Percentiles rank a stretch among this genome's conserved stretches.
Conservation (phyloP, 768 basidiomycete species). For the Serendipita sp. region DNA sequence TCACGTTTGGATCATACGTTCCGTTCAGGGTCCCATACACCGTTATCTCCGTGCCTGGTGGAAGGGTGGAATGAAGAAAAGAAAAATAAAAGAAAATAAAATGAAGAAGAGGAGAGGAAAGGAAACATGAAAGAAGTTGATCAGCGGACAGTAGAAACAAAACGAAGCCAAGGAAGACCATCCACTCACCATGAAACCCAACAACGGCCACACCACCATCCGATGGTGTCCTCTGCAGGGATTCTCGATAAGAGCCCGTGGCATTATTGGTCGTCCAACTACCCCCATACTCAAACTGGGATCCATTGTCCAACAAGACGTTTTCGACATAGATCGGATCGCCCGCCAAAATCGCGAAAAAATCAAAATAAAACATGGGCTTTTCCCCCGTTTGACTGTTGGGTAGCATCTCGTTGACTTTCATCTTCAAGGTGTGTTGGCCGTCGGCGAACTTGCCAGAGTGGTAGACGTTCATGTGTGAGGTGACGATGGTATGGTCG, state of each 20-base stretch:
- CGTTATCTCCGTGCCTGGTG: background rate
- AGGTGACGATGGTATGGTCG: background rate
- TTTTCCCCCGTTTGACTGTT: background rate
- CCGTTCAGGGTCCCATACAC: slow-evolving; percentile 1
- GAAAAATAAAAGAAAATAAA: no score
- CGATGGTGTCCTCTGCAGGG: background rate
- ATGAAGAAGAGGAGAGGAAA: no score
- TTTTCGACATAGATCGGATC: background rate
- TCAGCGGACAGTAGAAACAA: no score
- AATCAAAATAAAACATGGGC: background rate
- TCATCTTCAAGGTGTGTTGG: background rate
- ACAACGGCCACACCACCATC: background rate
- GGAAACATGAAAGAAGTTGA: no score
- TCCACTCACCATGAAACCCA: background rate
- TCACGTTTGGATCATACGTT: background rate
- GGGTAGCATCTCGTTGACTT: background rate
- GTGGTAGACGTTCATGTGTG: background rate
- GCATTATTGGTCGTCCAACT: background rate
- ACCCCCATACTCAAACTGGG: background rate
- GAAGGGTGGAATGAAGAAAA: no score
- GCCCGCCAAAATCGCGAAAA: background rate
- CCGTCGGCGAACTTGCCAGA: background rate
- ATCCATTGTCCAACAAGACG: background rate
- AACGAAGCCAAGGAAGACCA: background rate
- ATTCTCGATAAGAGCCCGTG: background rate